Evolutionary conservation across 345 rosid genomes (phyloP).

Genomic region (Syzygium aromaticum): DNA sequence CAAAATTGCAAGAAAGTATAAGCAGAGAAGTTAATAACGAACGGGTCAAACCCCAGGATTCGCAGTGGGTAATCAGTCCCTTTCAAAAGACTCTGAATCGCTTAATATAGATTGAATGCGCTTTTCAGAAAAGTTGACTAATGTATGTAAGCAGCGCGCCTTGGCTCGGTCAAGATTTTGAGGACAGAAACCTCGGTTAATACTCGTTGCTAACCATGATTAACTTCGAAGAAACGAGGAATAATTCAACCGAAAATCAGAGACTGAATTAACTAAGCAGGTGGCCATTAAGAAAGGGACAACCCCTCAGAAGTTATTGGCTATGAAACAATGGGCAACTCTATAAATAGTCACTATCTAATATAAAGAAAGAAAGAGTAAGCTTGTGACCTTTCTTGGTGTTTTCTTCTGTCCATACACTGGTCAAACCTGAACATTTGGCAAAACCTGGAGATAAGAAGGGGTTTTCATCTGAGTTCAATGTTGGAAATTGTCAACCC

Average conservation of each 20-base stretch:
- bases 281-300: background rate
- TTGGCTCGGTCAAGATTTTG: background rate
- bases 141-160: background rate
- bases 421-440: background rate
- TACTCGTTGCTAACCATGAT: background rate
- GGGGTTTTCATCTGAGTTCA: background rate
- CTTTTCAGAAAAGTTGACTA: background rate
- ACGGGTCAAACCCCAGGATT: background rate
- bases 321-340: background rate
- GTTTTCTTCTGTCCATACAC: background rate
- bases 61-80: background rate
- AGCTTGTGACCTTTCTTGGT: background rate
- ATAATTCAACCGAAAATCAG: background rate
- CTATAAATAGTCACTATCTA: background rate
- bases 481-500: background rate
- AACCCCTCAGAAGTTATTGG: too few relatives aligned
- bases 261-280: background rate
- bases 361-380: background rate
- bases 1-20: background rate
- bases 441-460: background rate
- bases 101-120: background rate
- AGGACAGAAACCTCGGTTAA: background rate
- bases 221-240: background rate
- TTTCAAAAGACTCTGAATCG: background rate
- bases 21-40: background rate